These are phyloP conservation scores for Basipetospora chlamydospora DNA, from an alignment of 2,329 filamentous ascomycete species.

Conservation along the genomic window DNA sequence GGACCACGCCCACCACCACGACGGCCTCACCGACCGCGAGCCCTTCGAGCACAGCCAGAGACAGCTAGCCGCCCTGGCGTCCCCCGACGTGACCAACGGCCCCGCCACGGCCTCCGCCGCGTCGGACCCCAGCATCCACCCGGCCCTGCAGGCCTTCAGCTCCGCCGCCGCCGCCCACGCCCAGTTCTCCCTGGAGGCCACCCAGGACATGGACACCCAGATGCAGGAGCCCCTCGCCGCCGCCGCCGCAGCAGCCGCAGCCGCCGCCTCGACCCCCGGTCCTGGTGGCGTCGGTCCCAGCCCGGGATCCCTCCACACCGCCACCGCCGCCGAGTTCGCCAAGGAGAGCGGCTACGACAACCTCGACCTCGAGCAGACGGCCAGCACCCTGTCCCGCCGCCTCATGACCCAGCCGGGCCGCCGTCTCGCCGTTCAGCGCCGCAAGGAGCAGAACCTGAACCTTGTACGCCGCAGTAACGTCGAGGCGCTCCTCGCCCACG, in stretches of 20 bases:
- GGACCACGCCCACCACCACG: constrained; percentile 8
- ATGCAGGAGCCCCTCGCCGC: constrained; percentile 9
- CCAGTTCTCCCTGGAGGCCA: constrained; percentile 6
- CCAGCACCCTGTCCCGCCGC: constrained; percentile 37
- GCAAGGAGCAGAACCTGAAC: constrained; percentile 38
- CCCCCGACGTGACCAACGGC: constrained; percentile 18
- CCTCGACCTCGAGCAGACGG: constrained; percentile 27
- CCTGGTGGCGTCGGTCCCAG: no score
- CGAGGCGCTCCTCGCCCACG: constrained; percentile 42
- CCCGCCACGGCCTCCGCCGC: constrained; percentile 9
- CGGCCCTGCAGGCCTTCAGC: constrained; percentile 14
- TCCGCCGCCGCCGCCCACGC: constrained; percentile 4
- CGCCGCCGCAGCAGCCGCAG: constrained; percentile 5
- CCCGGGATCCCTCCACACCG: no score
- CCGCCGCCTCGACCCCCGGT: constrained; percentile 3
- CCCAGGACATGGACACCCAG: constrained; percentile 11
- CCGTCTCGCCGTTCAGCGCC: constrained; percentile 36
- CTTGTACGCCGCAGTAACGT: constrained; percentile 43
- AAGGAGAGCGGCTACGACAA: constrained; percentile 29
- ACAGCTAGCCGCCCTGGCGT: constrained; percentile 14
- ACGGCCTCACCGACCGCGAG: no score
- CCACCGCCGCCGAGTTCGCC: constrained; percentile 32
- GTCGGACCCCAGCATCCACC: constrained; percentile 13
- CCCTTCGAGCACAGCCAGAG: constrained; percentile 11
- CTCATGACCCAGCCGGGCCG: constrained; percentile 33